These are phyloP conservation scores for Acacia melanoxylon DNA, from an alignment of 306 rosid species.

Conservation along the genomic window DNA sequence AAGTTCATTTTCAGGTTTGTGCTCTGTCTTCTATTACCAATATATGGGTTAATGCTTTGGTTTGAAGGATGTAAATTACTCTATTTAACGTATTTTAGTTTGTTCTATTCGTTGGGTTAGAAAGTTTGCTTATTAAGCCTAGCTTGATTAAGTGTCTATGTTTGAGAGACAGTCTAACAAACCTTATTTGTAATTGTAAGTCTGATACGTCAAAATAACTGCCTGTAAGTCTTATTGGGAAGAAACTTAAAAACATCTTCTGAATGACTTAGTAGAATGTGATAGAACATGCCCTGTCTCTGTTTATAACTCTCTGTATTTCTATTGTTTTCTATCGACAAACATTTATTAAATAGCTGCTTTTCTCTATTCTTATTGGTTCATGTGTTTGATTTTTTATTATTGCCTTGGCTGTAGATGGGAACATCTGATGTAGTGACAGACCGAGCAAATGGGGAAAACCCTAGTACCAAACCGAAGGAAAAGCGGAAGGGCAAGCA, in stretches of 20 bases:
- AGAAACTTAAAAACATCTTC: not conserved
- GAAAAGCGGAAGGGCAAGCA: constrained; percentile 78
- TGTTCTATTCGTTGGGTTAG: not conserved
- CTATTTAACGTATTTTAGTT: not conserved
- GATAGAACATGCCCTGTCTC: not conserved
- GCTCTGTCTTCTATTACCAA: not conserved
- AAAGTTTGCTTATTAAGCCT: not conserved
- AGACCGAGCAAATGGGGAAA: not conserved
- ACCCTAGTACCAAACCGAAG: not conserved
- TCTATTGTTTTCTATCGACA: not conserved
- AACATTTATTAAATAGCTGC: not conserved
- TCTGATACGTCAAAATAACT: too few species aligned
- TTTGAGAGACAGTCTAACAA: too few species aligned
- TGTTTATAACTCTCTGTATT: too few species aligned
- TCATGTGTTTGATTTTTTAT: not conserved
- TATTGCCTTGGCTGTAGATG: not conserved
- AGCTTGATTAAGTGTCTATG: not conserved
- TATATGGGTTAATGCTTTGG: not conserved
- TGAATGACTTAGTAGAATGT: not conserved
- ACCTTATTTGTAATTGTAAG: not conserved
- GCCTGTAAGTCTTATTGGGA: not conserved
- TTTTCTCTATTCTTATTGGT: not conserved
- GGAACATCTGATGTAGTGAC: constrained; percentile 3
- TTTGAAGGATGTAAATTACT: not conserved
- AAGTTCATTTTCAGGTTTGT: not conserved